These are phyloP conservation scores for Albifimbria verrucaria DNA, from an alignment of 2,329 filamentous ascomycete species.

Conservation along the genomic window DNA sequence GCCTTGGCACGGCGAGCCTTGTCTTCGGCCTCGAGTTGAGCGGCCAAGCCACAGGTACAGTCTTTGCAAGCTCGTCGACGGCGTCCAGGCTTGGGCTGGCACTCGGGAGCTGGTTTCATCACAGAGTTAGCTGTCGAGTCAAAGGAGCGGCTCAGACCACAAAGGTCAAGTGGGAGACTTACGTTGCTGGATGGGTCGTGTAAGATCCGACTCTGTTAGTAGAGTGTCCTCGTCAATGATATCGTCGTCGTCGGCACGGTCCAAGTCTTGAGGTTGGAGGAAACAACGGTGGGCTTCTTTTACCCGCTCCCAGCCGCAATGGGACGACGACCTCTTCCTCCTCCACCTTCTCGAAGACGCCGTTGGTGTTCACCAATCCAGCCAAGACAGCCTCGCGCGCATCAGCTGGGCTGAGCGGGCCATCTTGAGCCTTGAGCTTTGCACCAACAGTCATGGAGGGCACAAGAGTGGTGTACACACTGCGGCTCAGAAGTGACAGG, in stretches of 20 bases:
- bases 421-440: constrained; percentile 66
- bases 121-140: constrained; percentile 5
- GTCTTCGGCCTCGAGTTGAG: constrained; percentile 85
- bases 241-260: constrained; percentile 59
- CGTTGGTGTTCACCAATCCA: constrained; percentile 63
- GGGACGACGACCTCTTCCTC: constrained; percentile 55
- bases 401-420: constrained; percentile 47
- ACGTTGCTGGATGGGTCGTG: constrained; percentile 77
- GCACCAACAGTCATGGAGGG: constrained; percentile 68
- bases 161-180: too few relatives aligned
- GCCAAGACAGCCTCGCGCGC: constrained; percentile 80
- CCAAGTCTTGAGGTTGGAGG: constrained; percentile 60
- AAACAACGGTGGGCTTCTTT: constrained; percentile 47
- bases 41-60: constrained; percentile 89
- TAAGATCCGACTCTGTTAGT: constrained; percentile 80
- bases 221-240: constrained; percentile 89
- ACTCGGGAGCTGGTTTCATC: constrained; percentile 64
- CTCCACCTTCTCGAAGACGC: constrained; percentile 73
- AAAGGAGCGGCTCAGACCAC: constrained; percentile 5
- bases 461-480: constrained; percentile 68
- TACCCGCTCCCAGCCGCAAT: constrained; percentile 40
- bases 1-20: constrained; percentile 66
- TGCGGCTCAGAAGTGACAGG: constrained; percentile 59
- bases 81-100: constrained; percentile 82
- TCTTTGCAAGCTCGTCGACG: constrained; percentile 94